Evolutionary conservation across 352 stramenopile genomes (phyloP).

Genomic region (Blastocystis sp.): DNA sequence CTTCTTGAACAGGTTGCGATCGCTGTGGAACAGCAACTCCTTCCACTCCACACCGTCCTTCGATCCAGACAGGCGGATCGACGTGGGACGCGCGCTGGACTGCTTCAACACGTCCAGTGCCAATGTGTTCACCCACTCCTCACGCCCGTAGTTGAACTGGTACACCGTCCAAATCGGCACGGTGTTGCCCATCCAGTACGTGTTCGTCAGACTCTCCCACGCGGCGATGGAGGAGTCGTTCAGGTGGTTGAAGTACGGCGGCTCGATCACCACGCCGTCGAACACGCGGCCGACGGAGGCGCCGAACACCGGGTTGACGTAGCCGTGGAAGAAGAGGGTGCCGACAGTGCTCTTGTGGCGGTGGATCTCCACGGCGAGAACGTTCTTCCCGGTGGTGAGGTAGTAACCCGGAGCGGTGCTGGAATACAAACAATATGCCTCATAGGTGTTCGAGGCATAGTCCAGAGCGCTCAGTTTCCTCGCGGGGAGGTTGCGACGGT

Average conservation of each 20-base stretch:
- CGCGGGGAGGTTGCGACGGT: constrained; percentile 6
- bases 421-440: constrained; percentile 21
- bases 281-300: too few relatives aligned
- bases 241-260: constrained; percentile 4
- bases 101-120: too few relatives aligned
- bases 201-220: constrained; percentile 13
- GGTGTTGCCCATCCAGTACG: constrained; percentile 27
- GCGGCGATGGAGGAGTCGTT: background rate
- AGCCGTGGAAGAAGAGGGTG: background rate
- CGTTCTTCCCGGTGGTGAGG: constrained; percentile 8
- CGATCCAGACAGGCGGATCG: background rate
- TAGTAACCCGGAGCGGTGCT: constrained; percentile 22
- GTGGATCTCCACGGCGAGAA: constrained; percentile 41
- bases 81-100: background rate
- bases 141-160: constrained; percentile 39
- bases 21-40: too few relatives aligned
- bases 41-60: constrained; percentile 9
- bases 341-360: background rate
- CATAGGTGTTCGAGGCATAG: background rate
- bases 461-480: background rate
- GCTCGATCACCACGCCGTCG: too few relatives aligned
- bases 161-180: constrained; percentile 32
- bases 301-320: too few relatives aligned
- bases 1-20: background rate
- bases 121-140: constrained; percentile 51